These are phyloP conservation scores for Cucurbita ficifolia DNA, from an alignment of 306 rosid genomes.

Conservation along the genomic window DNA sequence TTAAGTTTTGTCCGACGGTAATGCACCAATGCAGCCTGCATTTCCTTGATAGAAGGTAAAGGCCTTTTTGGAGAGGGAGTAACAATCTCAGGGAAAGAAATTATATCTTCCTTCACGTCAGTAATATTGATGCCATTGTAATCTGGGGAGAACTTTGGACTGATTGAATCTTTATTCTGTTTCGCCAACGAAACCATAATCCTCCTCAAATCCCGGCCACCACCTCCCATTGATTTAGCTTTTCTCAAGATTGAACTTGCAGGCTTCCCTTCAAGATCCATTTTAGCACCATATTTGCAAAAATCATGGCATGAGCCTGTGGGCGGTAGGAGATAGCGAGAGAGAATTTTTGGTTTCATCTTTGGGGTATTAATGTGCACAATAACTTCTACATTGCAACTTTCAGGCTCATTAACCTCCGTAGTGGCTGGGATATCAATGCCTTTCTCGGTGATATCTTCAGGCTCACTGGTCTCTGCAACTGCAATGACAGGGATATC, in stretches of 20 bases:
- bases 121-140: background rate
- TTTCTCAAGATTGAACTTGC: conserved; percentile 18
- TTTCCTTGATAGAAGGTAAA: conserved; percentile 19
- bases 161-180: background rate
- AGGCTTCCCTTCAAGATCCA: conserved; percentile 26
- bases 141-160: conserved; percentile 14
- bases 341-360: conserved; percentile 14
- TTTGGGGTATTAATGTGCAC: background rate
- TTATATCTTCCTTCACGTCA: conserved; percentile 2
- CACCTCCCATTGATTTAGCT: conserved; percentile 7
- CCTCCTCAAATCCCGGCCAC: background rate
- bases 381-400: background rate
- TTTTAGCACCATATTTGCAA: conserved; percentile 60
- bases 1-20: background rate
- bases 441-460: conserved; percentile 1
- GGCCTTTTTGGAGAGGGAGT: conserved; percentile 20
- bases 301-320: conserved; percentile 61
- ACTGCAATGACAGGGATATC: conserved; percentile 5
- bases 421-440: conserved; percentile 12
- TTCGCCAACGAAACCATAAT: background rate
- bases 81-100: conserved; percentile 10
- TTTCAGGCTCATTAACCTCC: background rate
- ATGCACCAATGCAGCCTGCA: conserved; percentile 19
- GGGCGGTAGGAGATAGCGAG: conserved; percentile 50
- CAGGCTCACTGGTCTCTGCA: background rate